A percentile compares a stretch with the other conserved stretches of the same genome.
phyloP scores from a whole-genome alignment of 768 basidiomycete species.

The Kwoniella heveanensis region DNA sequence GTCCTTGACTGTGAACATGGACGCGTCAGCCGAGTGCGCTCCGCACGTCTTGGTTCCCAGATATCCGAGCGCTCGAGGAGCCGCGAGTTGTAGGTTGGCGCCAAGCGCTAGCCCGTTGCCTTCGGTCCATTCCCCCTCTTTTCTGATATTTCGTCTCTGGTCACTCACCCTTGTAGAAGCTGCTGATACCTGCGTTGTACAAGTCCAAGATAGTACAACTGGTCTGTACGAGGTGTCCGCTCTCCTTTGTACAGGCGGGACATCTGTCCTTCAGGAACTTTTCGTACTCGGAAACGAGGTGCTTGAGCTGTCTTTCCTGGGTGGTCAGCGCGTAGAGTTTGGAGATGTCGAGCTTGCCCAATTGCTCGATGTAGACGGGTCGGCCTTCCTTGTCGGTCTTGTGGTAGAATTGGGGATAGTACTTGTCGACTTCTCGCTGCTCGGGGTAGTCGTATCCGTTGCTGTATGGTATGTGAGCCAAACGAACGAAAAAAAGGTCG shows the following conservation, averaged over 20 bases:
- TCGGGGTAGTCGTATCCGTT: conserved; percentile 78
- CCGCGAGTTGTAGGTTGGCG: no score
- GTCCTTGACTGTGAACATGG: conserved; percentile 65
- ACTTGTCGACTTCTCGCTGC: conserved; percentile 78
- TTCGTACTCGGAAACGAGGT: conserved; percentile 91
- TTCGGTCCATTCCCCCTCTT: no score
- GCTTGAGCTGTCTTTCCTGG: conserved; percentile 81
- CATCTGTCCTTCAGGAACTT: conserved; percentile 77
- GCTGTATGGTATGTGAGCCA: conserved; percentile 12
- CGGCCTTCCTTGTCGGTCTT: conserved; percentile 95
- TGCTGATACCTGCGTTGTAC: conserved; percentile 63
- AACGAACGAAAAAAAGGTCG: not conserved
- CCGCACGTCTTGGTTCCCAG: not conserved
- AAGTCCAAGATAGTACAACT: conserved; percentile 97
- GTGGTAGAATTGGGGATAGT: conserved; percentile 95
- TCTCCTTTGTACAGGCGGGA: conserved; percentile 66
- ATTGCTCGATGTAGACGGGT: conserved; percentile 90
- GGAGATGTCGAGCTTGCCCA: conserved; percentile 84
- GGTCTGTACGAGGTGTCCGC: conserved; percentile 90
- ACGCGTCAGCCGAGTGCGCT: not conserved
- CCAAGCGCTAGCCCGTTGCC: no score
- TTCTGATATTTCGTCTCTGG: no score
- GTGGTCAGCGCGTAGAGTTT: conserved; percentile 81
- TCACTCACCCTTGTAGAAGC: conserved; percentile 70
- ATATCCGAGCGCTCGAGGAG: no score